Evolutionary conservation across 2,329 filamentous ascomycete species (phyloP).

Genomic region (Sporothrix variecibatus): DNA sequence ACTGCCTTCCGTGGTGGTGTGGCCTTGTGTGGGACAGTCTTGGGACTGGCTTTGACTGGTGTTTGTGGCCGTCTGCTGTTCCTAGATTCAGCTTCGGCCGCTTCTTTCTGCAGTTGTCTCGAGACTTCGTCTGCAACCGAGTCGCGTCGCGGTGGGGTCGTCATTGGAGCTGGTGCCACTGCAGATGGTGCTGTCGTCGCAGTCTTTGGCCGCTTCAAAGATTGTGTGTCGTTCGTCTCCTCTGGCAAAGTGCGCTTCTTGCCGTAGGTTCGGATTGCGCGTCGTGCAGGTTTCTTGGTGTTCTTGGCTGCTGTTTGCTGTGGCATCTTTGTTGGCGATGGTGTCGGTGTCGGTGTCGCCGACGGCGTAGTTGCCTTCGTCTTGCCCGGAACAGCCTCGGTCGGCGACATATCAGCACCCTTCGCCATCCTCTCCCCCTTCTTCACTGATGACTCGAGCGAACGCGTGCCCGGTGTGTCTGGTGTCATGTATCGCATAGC

Average conservation of each 20-base stretch:
- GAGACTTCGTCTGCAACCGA: slow-evolving; percentile 17
- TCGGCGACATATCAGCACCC: not conserved
- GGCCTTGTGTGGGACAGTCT: not conserved
- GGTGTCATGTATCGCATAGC: slow-evolving; percentile 28
- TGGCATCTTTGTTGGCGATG: not conserved
- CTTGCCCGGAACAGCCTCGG: not conserved
- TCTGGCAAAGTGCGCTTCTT: slow-evolving; percentile 27
- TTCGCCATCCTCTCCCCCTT: slow-evolving; percentile 25
- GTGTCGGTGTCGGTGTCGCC: slow-evolving; percentile 19
- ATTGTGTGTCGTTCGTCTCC: not conserved
- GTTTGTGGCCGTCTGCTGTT: not conserved
- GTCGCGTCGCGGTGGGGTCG: not conserved
- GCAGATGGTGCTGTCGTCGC: not conserved
- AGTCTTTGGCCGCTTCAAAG: slow-evolving; percentile 6
- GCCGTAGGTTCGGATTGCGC: slow-evolving; percentile 30
- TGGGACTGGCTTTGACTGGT: not conserved
- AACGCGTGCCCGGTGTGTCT: slow-evolving; percentile 28
- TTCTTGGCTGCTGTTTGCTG: not conserved
- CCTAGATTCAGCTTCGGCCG: slow-evolving; percentile 9
- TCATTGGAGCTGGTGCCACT: not conserved
- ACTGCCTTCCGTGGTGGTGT: not conserved
- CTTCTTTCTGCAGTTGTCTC: slow-evolving; percentile 23
- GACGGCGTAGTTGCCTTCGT: not conserved
- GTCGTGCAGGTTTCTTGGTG: slow-evolving; percentile 15
- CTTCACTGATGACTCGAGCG: slow-evolving; percentile 21